Evolutionary conservation across 2,329 filamentous ascomycete genomes (phyloP).

Genomic region (Fusarium bulbicola): DNA sequence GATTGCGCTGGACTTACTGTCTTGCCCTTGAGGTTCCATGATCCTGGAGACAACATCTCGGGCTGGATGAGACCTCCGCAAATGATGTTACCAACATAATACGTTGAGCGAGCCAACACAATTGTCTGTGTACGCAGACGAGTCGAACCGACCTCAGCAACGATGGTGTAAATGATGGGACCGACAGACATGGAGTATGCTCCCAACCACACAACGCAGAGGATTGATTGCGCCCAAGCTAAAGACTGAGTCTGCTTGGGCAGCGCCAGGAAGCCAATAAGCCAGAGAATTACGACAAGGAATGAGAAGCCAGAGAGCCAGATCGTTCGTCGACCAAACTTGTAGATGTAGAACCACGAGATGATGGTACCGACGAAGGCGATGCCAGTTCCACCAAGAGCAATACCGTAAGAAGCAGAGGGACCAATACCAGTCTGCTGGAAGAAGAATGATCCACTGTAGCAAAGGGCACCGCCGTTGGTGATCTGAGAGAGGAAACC

Average conservation of each 20-base stretch:
- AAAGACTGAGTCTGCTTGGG: constrained; percentile 48
- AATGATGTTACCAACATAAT: constrained; percentile 55
- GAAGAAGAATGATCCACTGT: constrained; percentile 58
- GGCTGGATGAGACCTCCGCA: constrained; percentile 51
- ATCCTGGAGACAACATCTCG: constrained; percentile 50
- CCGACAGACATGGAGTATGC: constrained; percentile 56
- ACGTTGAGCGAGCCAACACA: constrained; percentile 51
- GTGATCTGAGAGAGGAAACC: constrained; percentile 54
- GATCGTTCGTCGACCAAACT: constrained; percentile 54
- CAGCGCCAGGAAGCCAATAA: constrained; percentile 54
- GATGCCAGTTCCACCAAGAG: constrained; percentile 53
- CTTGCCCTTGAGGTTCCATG: constrained; percentile 53
- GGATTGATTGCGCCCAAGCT: constrained; percentile 52
- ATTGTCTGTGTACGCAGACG: constrained; percentile 55
- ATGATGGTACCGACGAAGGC: constrained; percentile 55
- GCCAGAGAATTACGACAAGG: constrained; percentile 52
- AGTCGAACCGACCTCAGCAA: constrained; percentile 54
- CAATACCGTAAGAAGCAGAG: constrained; percentile 52
- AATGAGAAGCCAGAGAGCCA: constrained; percentile 52
- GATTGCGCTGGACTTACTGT: constrained; percentile 40
- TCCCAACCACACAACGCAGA: constrained; percentile 56
- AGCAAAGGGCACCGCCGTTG: constrained; percentile 52
- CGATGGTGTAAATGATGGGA: constrained; percentile 55
- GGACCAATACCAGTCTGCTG: constrained; percentile 54
- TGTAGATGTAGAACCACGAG: constrained; percentile 55